A percentile compares a stretch with the other conserved stretches of the same genome.
Conservation (phyloP, 2,329 filamentous ascomycete species). For the Botryotinia narcissicola region DNA sequence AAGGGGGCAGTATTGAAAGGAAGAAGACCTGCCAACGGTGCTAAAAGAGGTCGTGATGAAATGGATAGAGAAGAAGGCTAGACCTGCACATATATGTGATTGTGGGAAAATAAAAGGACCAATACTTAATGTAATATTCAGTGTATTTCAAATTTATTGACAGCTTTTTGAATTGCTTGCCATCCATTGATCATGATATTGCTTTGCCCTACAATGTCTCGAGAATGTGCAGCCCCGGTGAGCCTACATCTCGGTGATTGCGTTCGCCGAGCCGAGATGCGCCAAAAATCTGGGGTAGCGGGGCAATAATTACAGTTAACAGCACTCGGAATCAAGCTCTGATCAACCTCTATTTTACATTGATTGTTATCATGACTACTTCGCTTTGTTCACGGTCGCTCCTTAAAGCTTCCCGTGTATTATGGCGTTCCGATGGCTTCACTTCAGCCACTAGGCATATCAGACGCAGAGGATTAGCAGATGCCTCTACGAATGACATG, state of each 20-base stretch:
- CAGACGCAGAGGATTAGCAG: slow-evolving; percentile 29
- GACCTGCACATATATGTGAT: not conserved
- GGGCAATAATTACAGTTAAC: slow-evolving; percentile 13
- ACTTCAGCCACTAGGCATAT: slow-evolving; percentile 16
- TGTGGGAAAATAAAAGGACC: not conserved
- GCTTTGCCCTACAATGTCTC: not conserved
- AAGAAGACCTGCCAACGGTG: slow-evolving; percentile 46
- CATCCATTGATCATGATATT: not conserved
- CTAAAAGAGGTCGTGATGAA: slow-evolving; percentile 52
- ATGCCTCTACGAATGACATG: slow-evolving; percentile 36
- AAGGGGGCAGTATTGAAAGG: slow-evolving; percentile 48
- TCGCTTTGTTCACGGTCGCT: slow-evolving; percentile 22
- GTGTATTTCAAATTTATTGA: not conserved
- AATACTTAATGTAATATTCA: slow-evolving; percentile 16
- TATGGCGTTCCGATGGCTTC: slow-evolving; percentile 26
- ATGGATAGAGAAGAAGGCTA: slow-evolving; percentile 41
- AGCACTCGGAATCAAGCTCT: slow-evolving; percentile 3
- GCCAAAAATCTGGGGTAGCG: slow-evolving; percentile 24
- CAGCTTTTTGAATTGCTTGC: not conserved
- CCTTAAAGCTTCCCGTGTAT: slow-evolving; percentile 26
- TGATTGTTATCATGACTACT: slow-evolving; percentile 23
- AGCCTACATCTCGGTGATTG: not conserved
- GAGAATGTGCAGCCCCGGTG: not conserved
- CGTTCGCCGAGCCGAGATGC: slow-evolving; percentile 15
- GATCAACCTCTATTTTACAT: slow-evolving; percentile 4